These are phyloP conservation scores for Perilla frutescens DNA, from an alignment of 257 asterid genomes.

Conservation along the genomic window DNA sequence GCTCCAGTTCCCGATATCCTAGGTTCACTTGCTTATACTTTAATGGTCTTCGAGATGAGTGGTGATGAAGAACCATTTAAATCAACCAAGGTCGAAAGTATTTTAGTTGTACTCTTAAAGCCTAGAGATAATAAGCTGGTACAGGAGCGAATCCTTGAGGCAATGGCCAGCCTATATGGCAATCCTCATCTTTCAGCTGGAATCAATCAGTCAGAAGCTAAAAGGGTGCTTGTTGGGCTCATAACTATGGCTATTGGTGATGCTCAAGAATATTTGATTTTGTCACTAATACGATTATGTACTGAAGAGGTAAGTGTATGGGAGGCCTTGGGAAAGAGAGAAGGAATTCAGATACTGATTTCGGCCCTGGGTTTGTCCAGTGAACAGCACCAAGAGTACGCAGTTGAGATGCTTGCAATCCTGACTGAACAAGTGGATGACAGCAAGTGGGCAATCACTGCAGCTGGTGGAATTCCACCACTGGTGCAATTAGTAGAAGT, in stretches of 20 bases:
- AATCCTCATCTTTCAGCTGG: slow-evolving; percentile 53
- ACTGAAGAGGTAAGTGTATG: slow-evolving; percentile 60
- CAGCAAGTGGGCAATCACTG: slow-evolving; percentile 97
- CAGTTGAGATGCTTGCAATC: slow-evolving; percentile 77
- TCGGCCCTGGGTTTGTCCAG: slow-evolving; percentile 78
- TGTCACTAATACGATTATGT: slow-evolving; percentile 61
- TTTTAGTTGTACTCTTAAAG: slow-evolving; percentile 69
- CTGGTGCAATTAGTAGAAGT: slow-evolving; percentile 75
- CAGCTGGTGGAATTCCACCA: slow-evolving; percentile 96
- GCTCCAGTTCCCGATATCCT: slow-evolving; percentile 90
- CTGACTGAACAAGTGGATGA: slow-evolving; percentile 82
- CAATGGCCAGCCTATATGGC: slow-evolving; percentile 77
- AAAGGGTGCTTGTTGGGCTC: slow-evolving; percentile 80
- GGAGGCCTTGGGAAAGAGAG: slow-evolving; percentile 92
- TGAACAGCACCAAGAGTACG: slow-evolving; percentile 83
- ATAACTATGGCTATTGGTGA: slow-evolving; percentile 72
- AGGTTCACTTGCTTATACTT: slow-evolving; percentile 88
- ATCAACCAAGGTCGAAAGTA: slow-evolving; percentile 59
- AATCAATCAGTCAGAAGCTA: slow-evolving; percentile 67
- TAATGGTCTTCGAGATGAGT: slow-evolving; percentile 65
- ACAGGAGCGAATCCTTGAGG: slow-evolving; percentile 87
- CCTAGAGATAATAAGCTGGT: slow-evolving; percentile 86
- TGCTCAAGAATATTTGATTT: slow-evolving; percentile 70
- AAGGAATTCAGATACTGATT: slow-evolving; percentile 85
- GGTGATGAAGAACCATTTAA: slow-evolving; percentile 56